Percentiles rank a stretch among this genome's conserved stretches.
Conservation (phyloP, 129 eudicot genomes). For the Flaveria sonorensis region DNA sequence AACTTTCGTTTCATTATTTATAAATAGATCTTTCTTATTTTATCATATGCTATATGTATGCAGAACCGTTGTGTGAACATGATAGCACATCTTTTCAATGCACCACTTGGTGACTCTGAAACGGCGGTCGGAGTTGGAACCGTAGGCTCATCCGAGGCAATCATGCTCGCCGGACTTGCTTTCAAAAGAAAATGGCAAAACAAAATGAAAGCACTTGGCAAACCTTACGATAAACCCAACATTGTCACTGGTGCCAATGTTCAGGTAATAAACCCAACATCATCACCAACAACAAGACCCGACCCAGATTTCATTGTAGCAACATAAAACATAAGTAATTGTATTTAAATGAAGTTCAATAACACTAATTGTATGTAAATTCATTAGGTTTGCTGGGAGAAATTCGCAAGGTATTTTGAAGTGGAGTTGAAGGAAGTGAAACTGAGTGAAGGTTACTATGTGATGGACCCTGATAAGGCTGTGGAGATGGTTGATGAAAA, state of each 20-base stretch:
- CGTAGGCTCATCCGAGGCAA: slow-evolving; percentile 92
- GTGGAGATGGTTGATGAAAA: slow-evolving; percentile 89
- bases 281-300: too few relatives aligned
- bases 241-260: slow-evolving; percentile 96
- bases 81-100: slow-evolving; percentile 80
- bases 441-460: slow-evolving; percentile 66
- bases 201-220: slow-evolving; percentile 68
- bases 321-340: not conserved
- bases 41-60: not conserved
- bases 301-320: not conserved
- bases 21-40: not conserved
- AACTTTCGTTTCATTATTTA: not conserved
- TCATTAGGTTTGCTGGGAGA: slow-evolving; percentile 74
- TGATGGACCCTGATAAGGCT: slow-evolving; percentile 82
- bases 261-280: slow-evolving; percentile 43
- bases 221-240: slow-evolving; percentile 80
- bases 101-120: slow-evolving; percentile 76
- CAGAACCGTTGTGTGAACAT: slow-evolving; percentile 94
- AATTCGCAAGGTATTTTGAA: slow-evolving; percentile 86
- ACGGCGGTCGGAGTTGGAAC: slow-evolving; percentile 80
- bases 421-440: slow-evolving; percentile 86
- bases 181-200: slow-evolving; percentile 93
- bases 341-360: too few relatives aligned
- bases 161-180: slow-evolving; percentile 89
- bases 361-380: not conserved